Conservation (phyloP, 768 basidiomycete species). For the Pisolithus sp. region DNA sequence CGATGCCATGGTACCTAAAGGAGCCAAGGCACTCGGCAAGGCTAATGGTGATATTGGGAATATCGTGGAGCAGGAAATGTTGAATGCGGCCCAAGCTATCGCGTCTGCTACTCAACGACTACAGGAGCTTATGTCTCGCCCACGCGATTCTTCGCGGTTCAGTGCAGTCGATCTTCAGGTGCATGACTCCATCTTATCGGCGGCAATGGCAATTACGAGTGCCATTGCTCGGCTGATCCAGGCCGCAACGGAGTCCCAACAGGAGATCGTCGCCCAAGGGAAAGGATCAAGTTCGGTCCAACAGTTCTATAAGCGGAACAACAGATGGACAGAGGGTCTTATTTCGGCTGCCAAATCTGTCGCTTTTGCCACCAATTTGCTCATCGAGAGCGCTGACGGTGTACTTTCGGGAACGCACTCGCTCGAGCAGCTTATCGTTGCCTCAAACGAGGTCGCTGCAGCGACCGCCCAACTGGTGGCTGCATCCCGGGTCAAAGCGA, state of each 20-base stretch:
- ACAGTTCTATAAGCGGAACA: conserved; percentile 99
- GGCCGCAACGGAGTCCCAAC: conserved; percentile 95
- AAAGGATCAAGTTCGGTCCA: conserved; percentile 87
- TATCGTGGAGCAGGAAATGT: conserved; percentile 95
- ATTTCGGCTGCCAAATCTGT: conserved; percentile 98
- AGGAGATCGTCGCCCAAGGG: conserved; percentile 96
- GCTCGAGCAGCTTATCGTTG: conserved; percentile 96
- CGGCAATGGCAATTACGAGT: conserved; percentile 91
- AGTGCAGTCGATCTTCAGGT: conserved; percentile 92
- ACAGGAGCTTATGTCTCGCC: conserved; percentile 86
- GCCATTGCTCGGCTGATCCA: conserved; percentile 93
- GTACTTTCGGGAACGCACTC: conserved; percentile 95
- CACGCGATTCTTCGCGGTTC: conserved; percentile 80
- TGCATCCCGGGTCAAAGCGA: conserved; percentile 96
- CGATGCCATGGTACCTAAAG: conserved; percentile 82
- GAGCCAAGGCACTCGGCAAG: conserved; percentile 62
- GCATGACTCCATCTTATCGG: conserved; percentile 92
- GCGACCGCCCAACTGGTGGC: conserved; percentile 98
- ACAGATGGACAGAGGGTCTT: conserved; percentile 98
- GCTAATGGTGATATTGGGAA: conserved; percentile 93
- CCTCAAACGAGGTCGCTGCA: conserved; percentile 97
- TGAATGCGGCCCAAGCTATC: conserved; percentile 86
- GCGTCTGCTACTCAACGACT: conserved; percentile 87
- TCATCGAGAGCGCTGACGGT: conserved; percentile 97
- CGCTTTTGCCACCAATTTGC: conserved; percentile 89